phyloP scores from a whole-genome alignment of 805 yeast genomes.

The Metschnikowia henanensis region DNA sequence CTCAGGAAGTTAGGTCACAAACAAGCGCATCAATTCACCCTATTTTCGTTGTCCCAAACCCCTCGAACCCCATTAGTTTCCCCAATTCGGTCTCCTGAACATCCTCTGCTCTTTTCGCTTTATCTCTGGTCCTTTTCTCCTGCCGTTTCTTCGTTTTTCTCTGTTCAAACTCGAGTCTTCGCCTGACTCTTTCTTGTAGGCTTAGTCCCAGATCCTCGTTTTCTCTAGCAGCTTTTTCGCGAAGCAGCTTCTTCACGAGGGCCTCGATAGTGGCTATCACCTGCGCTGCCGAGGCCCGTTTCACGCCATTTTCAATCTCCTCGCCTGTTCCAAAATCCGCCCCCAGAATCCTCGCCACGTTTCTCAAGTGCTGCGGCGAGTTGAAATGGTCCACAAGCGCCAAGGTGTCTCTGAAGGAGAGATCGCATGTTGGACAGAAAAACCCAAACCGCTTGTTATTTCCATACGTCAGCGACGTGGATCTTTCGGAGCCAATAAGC shows the following conservation, averaged over 20 bases:
- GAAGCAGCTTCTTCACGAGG: conserved; percentile 28
- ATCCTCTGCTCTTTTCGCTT: conserved; percentile 1
- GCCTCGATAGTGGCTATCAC: conserved; percentile 31
- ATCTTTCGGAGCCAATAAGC: conserved; percentile 26
- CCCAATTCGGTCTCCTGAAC: conserved; percentile 22
- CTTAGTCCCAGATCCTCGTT: conserved; percentile 21
- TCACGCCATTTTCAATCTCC: conserved; percentile 34
- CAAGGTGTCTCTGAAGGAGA: conserved; percentile 80
- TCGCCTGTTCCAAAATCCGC: conserved; percentile 14
- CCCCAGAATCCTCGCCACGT: conserved; percentile 28
- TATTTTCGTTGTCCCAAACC: conserved; percentile 49
- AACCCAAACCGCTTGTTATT: conserved; percentile 75
- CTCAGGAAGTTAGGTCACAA: too few relatives aligned
- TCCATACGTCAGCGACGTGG: conserved; percentile 21
- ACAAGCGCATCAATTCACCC: too few relatives aligned
- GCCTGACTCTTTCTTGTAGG: conserved; percentile 41
- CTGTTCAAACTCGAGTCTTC: conserved; percentile 39
- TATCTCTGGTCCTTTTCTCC: conserved; percentile 20
- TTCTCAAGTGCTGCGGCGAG: conserved; percentile 57
- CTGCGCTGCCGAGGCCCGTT: conserved; percentile 35
- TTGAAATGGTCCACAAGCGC: conserved; percentile 84
- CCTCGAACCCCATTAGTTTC: conserved; percentile 58
- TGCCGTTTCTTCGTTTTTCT: conserved; percentile 29
- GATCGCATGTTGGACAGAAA: conserved; percentile 75
- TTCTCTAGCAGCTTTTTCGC: conserved; percentile 4